Evolutionary conservation across 768 basidiomycete genomes (phyloP).

Genomic region (Chalciporus sphaerocephalus): DNA sequence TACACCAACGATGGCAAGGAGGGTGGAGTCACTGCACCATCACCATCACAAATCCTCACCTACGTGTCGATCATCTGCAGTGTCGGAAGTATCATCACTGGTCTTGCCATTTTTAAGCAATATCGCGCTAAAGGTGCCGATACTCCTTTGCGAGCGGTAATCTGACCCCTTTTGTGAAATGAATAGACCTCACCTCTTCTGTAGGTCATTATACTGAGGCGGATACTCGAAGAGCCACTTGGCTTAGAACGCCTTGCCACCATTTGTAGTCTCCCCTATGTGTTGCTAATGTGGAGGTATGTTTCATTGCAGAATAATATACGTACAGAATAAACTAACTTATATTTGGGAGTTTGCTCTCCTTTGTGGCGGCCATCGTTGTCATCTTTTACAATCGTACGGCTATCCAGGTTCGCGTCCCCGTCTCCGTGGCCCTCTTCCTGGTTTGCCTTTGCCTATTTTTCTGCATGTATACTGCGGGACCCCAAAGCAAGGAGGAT

Average conservation of each 20-base stretch:
- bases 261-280: slow-evolving; percentile 39
- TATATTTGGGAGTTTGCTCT: slow-evolving; percentile 30
- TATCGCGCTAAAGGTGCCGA: slow-evolving; percentile 31
- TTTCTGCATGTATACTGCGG: slow-evolving; percentile 29
- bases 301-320: neutral
- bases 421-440: slow-evolving; percentile 24
- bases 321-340: neutral
- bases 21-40: slow-evolving; percentile 7
- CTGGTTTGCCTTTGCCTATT: slow-evolving; percentile 21
- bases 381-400: slow-evolving; percentile 29
- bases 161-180: neutral
- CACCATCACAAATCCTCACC: slow-evolving; percentile 21
- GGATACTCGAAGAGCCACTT: slow-evolving; percentile 21
- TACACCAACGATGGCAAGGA: slow-evolving; percentile 10
- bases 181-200: slow-evolving; percentile 1
- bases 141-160: slow-evolving; percentile 29
- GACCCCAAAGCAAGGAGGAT: slow-evolving; percentile 17
- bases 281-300: slow-evolving; percentile 39
- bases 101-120: slow-evolving; percentile 31
- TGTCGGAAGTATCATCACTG: slow-evolving; percentile 27
- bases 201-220: slow-evolving; percentile 25
- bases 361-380: slow-evolving; percentile 32
- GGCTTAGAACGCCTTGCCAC: slow-evolving; percentile 38
- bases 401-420: slow-evolving; percentile 22
- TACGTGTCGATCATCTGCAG: slow-evolving; percentile 29